These are phyloP conservation scores for Wallacemonas collosoma DNA, from an alignment of 208 protist species.

Conservation along the genomic window DNA sequence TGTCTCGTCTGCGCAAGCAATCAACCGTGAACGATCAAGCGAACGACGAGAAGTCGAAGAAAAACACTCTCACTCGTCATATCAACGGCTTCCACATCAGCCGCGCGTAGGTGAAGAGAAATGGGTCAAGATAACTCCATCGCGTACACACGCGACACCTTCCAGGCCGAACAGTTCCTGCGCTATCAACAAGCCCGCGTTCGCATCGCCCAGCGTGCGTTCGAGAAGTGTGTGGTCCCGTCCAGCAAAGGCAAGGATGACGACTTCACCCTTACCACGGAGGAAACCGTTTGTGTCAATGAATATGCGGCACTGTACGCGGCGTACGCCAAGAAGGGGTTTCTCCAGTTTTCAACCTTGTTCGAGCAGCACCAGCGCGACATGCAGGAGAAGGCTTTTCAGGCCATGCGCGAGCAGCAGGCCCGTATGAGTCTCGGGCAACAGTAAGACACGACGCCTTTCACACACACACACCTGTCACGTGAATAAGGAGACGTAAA, in stretches of 20 bases:
- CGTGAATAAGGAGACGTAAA: neutral
- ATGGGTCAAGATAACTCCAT: slow-evolving; percentile 77
- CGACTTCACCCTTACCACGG: slow-evolving; percentile 43
- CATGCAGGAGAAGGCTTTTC: slow-evolving; percentile 58
- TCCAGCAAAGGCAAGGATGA: slow-evolving; percentile 47
- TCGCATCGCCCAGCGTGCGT: slow-evolving; percentile 56
- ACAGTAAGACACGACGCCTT: slow-evolving; percentile 26
- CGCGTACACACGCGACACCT: slow-evolving; percentile 62
- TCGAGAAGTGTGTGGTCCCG: slow-evolving; percentile 78
- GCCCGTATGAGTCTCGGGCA: slow-evolving; percentile 58
- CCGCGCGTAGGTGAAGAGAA: neutral
- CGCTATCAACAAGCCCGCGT: slow-evolving; percentile 65
- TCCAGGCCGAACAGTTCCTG: slow-evolving; percentile 73
- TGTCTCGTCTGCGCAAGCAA: too few relatives aligned
- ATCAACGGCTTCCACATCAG: too few relatives aligned
- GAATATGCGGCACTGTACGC: slow-evolving; percentile 85
- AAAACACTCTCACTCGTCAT: slow-evolving; percentile 6
- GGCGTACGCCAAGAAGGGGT: slow-evolving; percentile 57
- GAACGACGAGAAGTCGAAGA: neutral
- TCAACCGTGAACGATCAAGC: too few relatives aligned
- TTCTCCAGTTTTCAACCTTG: slow-evolving; percentile 63
- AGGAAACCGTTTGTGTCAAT: slow-evolving; percentile 78
- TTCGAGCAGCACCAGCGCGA: slow-evolving; percentile 81
- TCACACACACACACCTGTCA: neutral
- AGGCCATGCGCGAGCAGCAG: slow-evolving; percentile 67